Base-by-base conservation (phyloP, 331 rosid genomes). In the Quercus lobata region DNA sequence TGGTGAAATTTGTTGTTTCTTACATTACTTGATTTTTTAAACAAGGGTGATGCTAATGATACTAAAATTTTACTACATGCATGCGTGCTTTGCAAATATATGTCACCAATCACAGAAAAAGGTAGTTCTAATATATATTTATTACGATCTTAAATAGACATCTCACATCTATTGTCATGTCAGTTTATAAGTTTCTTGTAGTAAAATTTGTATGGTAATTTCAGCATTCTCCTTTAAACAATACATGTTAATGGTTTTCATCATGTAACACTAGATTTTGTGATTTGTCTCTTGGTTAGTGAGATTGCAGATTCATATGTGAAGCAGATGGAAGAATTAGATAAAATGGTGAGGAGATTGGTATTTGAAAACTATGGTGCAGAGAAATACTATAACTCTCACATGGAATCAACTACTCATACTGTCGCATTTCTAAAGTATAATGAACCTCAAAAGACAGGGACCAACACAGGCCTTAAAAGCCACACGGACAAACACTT, bases 361-460 rank as follows among this genome's bases (percentile, higher is more conserved):
- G 62, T 77, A 60, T 80, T 73, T 80, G 82, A 74, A 56, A 80
- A 84, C 74, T 84, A 84, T 80, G 84, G 78, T 12, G 1, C 73
- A 52, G 80, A 84, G 10, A 80, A 35, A 2, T 6, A 80, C 22
- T 49, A 55, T 5, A 49, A 78, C 30, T 4, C 52, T 27, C 75
- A 58, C 30, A 32, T 60, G 29, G 77, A 73, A 56, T 57, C 78
- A 57, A 79, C 71, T 0, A 66, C 65, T 44, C 49, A 60, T 54
- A 18, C 35, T 72, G n/a, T 76, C 11, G 5, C 46, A 27, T 63
- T 63, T 63, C 21, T 63, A 7, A 63, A 63, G 1, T 29, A 29
- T 18, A 29, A 27, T 27, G 70, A 63, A 29, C 70, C 21, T 24
- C 66, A 60, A 16, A 60, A 60, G 30, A 60, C 66, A 6, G 66